Percentiles rank a stretch among this genome's conserved stretches.
These are phyloP conservation scores for Tolypocladium ovalisporum DNA, from an alignment of 2,329 filamentous ascomycete genomes.

Conservation along the genomic window DNA sequence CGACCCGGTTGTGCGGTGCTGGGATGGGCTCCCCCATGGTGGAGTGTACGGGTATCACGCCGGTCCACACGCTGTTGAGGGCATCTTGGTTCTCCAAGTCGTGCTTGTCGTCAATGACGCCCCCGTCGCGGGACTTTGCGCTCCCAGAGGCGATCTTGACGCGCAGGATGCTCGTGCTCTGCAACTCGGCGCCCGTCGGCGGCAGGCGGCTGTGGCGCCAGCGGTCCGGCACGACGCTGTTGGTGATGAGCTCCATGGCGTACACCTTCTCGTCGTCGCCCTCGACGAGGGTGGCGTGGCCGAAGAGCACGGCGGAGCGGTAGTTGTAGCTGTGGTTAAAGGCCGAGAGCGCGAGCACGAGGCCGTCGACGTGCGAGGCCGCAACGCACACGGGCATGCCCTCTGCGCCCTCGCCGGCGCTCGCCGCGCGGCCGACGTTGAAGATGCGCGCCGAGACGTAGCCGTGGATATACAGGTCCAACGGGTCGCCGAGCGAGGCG, in stretches of 20 bases:
- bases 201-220: slow-evolving; percentile 62
- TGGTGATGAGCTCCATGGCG: slow-evolving; percentile 69
- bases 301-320: slow-evolving; percentile 69
- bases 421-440: slow-evolving; percentile 38
- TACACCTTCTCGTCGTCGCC: slow-evolving; percentile 61
- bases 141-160: slow-evolving; percentile 61
- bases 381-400: slow-evolving; percentile 63
- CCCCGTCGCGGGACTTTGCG: slow-evolving; percentile 61
- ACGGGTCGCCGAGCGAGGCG: slow-evolving; percentile 48
- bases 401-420: slow-evolving; percentile 26
- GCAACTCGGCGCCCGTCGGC: slow-evolving; percentile 63
- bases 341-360: slow-evolving; percentile 69
- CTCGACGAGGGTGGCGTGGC: slow-evolving; percentile 57
- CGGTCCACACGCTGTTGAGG: slow-evolving; percentile 38
- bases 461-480: slow-evolving; percentile 74
- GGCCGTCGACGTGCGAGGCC: slow-evolving; percentile 66
- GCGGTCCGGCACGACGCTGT: slow-evolving; percentile 57
- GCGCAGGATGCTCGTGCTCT: slow-evolving; percentile 60
- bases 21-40: slow-evolving; percentile 53
- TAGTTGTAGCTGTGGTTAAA: slow-evolving; percentile 83
- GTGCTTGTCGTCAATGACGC: slow-evolving; percentile 42
- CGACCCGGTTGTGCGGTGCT: slow-evolving; percentile 45
- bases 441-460: slow-evolving; percentile 73
- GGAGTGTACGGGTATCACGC: slow-evolving; percentile 52
- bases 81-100: slow-evolving; percentile 34